phyloP scores from a whole-genome alignment of 345 rosid genomes.

The Eucalyptus decipiens region DNA sequence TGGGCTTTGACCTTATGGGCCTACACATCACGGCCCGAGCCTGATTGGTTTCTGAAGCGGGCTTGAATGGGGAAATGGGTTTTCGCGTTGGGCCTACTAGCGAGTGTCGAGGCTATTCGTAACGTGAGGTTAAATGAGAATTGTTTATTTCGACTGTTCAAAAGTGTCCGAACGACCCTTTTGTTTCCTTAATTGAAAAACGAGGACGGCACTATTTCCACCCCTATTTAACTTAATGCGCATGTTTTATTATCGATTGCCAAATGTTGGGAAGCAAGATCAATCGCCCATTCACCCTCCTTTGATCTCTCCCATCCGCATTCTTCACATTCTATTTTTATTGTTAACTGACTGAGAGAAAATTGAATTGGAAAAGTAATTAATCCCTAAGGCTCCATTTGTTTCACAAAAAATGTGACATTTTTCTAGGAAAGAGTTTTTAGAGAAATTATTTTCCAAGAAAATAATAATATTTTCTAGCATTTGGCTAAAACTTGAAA shows the following conservation, averaged over 20 bases:
- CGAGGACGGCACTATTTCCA: not conserved
- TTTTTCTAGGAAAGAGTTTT: no score
- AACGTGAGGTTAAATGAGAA: not conserved
- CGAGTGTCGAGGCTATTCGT: not conserved
- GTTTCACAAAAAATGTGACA: no score
- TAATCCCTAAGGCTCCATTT: not conserved
- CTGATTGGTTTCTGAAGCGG: not conserved
- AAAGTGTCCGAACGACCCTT: not conserved
- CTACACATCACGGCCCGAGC: not conserved
- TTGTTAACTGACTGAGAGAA: not conserved
- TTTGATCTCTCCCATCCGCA: not conserved
- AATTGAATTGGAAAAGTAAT: not conserved
- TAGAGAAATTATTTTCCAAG: rapidly evolving
- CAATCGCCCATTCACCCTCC: not conserved
- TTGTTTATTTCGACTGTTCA: not conserved
- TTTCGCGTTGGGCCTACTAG: not conserved
- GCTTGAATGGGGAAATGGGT: not conserved
- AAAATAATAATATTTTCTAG: no score
- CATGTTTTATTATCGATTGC: not conserved
- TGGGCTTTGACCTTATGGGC: not conserved
- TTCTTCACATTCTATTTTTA: not conserved
- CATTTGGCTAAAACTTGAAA: rapidly evolving
- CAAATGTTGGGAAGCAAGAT: not conserved
- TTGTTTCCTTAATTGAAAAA: not conserved
- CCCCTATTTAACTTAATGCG: not conserved